Percentiles rank a stretch among this genome's conserved stretches.
Evolutionary conservation across 495 filamentous ascomycete species (phyloP).

Genomic region (Aspergillus ostianus): DNA sequence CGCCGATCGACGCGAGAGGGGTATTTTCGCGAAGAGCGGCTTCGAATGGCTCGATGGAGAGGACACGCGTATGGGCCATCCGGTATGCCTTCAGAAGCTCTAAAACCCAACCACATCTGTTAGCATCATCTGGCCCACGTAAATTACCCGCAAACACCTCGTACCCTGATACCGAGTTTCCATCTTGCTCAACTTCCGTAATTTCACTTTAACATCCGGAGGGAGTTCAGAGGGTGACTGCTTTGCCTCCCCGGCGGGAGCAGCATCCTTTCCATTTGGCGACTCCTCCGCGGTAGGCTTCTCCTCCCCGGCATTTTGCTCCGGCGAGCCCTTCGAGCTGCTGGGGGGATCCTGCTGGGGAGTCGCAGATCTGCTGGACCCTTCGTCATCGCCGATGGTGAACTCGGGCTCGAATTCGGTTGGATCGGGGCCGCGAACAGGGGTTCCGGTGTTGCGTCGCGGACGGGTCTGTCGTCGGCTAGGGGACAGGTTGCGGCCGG

Average conservation of each 20-base stretch:
- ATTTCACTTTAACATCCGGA: constrained; percentile 61
- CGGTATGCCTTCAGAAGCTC: constrained; percentile 90
- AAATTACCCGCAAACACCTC: constrained; percentile 10
- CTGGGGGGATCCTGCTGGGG: constrained; percentile 36
- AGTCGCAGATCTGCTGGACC: constrained; percentile 54
- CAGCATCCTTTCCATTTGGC: constrained; percentile 23
- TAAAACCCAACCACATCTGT: constrained; percentile 27
- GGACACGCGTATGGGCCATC: constrained; percentile 79
- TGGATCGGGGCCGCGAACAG: constrained; percentile 67
- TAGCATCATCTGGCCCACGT: not conserved
- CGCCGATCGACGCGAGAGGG: constrained; percentile 80
- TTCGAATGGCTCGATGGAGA: constrained; percentile 89
- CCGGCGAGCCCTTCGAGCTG: constrained; percentile 1
- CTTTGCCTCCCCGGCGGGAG: constrained; percentile 18
- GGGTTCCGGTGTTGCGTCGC: constrained; percentile 51
- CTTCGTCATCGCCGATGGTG: constrained; percentile 74
- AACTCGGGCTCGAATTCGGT: constrained; percentile 82
- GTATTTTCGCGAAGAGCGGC: constrained; percentile 86
- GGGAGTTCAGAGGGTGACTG: constrained; percentile 60
- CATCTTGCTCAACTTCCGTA: constrained; percentile 81
- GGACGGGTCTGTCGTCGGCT: constrained; percentile 48
- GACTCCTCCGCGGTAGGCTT: constrained; percentile 21
- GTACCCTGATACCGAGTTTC: constrained; percentile 82
- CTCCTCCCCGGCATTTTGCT: constrained; percentile 31
- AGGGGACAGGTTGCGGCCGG: constrained; percentile 52